These are phyloP conservation scores for Kluyveromyces lactis DNA, from an alignment of 805 yeast genomes.

Conservation along the genomic window DNA sequence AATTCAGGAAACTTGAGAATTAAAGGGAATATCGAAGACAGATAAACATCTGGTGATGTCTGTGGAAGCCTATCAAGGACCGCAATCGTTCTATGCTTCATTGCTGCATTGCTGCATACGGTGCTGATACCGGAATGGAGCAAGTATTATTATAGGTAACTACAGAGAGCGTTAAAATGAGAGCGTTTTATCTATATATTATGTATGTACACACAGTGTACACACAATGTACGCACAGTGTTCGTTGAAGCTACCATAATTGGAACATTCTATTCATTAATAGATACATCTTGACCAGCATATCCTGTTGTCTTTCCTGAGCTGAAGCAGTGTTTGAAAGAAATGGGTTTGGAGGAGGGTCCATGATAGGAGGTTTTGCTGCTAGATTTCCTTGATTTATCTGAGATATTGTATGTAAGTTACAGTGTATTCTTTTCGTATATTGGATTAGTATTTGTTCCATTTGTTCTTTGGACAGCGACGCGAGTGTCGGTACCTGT, in stretches of 20 bases:
- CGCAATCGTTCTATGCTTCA: no score
- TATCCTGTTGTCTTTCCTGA: conserved; percentile 16
- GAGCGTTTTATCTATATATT: no score
- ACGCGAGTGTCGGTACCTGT: conserved; percentile 16
- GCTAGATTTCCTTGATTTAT: conserved; percentile 24
- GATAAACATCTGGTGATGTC: no score
- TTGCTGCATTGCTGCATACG: no score
- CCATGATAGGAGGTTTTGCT: conserved; percentile 23
- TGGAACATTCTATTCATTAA: conserved; percentile 28
- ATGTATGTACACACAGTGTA: no score
- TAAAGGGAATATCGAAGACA: no score
- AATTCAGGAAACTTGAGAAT: no score
- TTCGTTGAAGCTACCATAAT: conserved; percentile 18
- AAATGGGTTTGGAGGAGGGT: conserved; percentile 16
- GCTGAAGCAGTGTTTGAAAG: background rate
- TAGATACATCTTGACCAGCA: conserved; percentile 24
- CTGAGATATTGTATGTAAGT: conserved; percentile 29
- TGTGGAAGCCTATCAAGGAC: no score
- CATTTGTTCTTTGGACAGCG: conserved; percentile 18
- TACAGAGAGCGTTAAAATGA: no score
- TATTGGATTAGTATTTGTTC: conserved; percentile 23
- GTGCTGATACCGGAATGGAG: no score
- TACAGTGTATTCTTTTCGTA: conserved; percentile 28
- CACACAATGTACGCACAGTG: no score
- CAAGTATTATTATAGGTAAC: no score